phyloP scores from a whole-genome alignment of 768 basidiomycete species.

The Suillus occidentalis region DNA sequence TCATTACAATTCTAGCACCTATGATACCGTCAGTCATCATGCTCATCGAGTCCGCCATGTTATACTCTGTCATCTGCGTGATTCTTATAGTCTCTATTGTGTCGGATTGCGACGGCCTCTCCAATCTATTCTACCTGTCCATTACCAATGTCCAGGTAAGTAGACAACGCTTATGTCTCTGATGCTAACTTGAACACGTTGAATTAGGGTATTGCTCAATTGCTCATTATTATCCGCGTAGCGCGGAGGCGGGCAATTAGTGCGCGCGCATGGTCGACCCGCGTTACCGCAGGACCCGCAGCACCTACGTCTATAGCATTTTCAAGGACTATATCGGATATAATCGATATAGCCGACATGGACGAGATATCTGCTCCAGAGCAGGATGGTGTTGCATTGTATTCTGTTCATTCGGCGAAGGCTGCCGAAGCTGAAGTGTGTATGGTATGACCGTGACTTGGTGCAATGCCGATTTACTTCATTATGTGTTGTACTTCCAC shows the following conservation, averaged over 20 bases:
- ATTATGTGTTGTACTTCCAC: not conserved
- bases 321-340: not conserved
- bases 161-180: not conserved
- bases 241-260: slow-evolving; percentile 27
- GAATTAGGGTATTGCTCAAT: slow-evolving; percentile 32
- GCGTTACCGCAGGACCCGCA: not conserved
- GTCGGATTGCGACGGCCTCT: slow-evolving; percentile 18
- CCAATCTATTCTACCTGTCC: slow-evolving; percentile 32
- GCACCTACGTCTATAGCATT: not conserved
- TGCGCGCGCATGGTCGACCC: not conserved
- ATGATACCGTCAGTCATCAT: slow-evolving; percentile 30
- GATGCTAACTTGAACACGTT: not conserved
- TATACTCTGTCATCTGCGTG: slow-evolving; percentile 28
- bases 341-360: not conserved
- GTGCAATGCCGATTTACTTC: not conserved
- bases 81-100: slow-evolving; percentile 34
- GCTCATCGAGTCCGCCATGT: slow-evolving; percentile 37
- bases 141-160: slow-evolving; percentile 34
- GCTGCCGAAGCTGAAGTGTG: not conserved
- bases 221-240: slow-evolving; percentile 38
- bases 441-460: not conserved
- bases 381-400: not conserved
- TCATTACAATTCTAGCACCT: slow-evolving; percentile 13
- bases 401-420: not conserved
- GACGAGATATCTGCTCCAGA: not conserved